Evolutionary conservation across 169 alveolate genomes (phyloP).

Genomic region (Babesia bigemina): DNA sequence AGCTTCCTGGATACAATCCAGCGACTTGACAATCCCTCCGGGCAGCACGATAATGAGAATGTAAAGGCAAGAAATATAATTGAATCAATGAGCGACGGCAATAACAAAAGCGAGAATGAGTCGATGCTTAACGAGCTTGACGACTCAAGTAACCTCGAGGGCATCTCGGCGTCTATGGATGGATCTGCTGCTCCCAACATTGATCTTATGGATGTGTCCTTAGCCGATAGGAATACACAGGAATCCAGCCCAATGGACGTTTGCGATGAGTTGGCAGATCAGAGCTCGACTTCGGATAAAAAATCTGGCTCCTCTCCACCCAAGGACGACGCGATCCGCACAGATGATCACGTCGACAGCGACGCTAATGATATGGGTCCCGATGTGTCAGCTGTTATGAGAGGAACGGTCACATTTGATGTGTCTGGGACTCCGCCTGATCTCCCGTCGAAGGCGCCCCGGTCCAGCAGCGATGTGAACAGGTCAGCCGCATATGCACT

Average conservation of each 20-base stretch:
- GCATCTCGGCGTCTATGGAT: slow-evolving; percentile 27
- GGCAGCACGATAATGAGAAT: neutral
- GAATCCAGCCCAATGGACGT: neutral
- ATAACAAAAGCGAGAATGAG: slow-evolving; percentile 5
- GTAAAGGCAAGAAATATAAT: slow-evolving; percentile 4
- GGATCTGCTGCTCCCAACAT: slow-evolving; percentile 8
- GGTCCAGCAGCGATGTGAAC: neutral
- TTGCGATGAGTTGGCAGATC: neutral
- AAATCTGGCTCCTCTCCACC: neutral
- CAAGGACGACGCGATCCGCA: neutral
- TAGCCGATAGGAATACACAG: neutral
- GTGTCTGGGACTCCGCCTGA: neutral
- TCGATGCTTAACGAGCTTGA: slow-evolving; percentile 26
- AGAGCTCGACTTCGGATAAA: neutral
- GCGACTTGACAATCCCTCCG: slow-evolving; percentile 20
- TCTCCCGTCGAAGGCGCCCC: slow-evolving; percentile 1
- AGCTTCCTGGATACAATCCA: slow-evolving; percentile 29
- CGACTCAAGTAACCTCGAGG: slow-evolving; percentile 21
- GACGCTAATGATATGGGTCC: neutral
- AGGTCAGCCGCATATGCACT: neutral
- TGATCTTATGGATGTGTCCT: slow-evolving; percentile 4
- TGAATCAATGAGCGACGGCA: slow-evolving; percentile 5
- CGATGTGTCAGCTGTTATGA: slow-evolving; percentile 18
- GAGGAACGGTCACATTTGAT: neutral
- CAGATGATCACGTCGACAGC: neutral